Percentiles rank a stretch among this genome's conserved stretches.
phyloP scores from a whole-genome alignment of 2,329 filamentous ascomycete genomes.

The Coccinonectria pachysandricola region DNA sequence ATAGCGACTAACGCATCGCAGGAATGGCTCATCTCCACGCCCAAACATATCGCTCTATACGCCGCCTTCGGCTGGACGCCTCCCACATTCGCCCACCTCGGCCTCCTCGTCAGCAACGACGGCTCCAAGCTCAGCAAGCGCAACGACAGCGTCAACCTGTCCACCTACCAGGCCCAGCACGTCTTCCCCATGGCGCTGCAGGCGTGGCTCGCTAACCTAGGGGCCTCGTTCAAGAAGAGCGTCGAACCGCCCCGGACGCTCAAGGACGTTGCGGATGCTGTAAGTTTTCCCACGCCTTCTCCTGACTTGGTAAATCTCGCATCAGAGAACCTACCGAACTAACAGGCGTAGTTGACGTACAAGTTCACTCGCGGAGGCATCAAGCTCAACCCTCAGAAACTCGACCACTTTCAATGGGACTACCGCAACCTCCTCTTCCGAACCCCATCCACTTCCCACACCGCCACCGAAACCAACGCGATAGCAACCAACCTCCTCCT shows the following conservation, averaged over 20 bases:
- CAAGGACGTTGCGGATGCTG: slow-evolving; percentile 57
- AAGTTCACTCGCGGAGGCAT: slow-evolving; percentile 90
- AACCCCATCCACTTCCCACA: slow-evolving; percentile 12
- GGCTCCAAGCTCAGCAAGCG: slow-evolving; percentile 81
- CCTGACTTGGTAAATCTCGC: too few species aligned
- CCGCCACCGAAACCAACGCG: slow-evolving; percentile 9
- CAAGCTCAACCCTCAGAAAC: slow-evolving; percentile 68
- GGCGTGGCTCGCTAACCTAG: slow-evolving; percentile 75
- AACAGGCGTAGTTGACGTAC: slow-evolving; percentile 64
- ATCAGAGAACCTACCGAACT: too few species aligned
- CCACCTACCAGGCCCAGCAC: slow-evolving; percentile 37
- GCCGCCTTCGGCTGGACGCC: slow-evolving; percentile 64
- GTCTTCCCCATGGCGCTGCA: slow-evolving; percentile 42
- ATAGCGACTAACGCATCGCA: slow-evolving; percentile 18
- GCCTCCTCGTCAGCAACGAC: slow-evolving; percentile 58
- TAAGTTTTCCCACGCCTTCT: slow-evolving; percentile 29
- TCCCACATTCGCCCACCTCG: slow-evolving; percentile 71
- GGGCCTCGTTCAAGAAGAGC: slow-evolving; percentile 22
- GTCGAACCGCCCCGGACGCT: slow-evolving; percentile 36
- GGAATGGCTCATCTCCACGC: slow-evolving; percentile 95
- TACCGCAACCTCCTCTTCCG: slow-evolving; percentile 36
- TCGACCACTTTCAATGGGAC: slow-evolving; percentile 66
- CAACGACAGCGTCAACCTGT: slow-evolving; percentile 42
- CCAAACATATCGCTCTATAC: slow-evolving; percentile 62
- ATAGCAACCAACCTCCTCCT: slow-evolving; percentile 9